Base-by-base conservation (phyloP, 345 rosid genomes). In the Rhodamnia argentea region DNA sequence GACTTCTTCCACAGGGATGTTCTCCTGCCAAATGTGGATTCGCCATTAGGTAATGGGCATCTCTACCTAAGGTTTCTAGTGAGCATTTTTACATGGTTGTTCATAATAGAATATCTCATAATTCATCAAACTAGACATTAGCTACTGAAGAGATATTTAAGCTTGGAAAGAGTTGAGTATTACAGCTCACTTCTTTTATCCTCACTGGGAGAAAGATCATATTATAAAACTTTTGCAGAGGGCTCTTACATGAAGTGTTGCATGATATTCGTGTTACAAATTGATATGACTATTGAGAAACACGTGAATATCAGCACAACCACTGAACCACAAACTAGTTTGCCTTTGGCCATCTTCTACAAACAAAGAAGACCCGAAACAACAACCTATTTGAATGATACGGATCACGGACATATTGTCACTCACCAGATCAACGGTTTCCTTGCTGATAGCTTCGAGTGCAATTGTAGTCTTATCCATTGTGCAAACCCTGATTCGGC, bases 371-470 rank as follows among this genome's bases (percentile, higher is more conserved):
- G 29, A 52, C 37, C 26, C 47, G 27, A 82, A 76, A 42, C 74
- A 27, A n/a, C 13, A 26, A 16, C 50, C 26, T 62, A 62, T 55
- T 8, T 44, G 32, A 82, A 47, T 24, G 24, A 14, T 51, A 12
- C 6, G 11, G 12, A 24, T 12, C 78, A 26, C 13, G 20, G 76
- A 62, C 22, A 70, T 37, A 37, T 32, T 18, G 26, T 16, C 13
- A 56, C 76, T 23, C 87, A 94, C 99, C 90, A 95, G 89, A 89
- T 96, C 98, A 91, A 95, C 89, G 86, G 91, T 93, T 91, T 94
- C 99, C 70, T 92, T 92, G 91, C 85, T 94, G 54, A 96, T 91
- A 85, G 96, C 99, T 90, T 94, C 93, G 81, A 95, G 92, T 59
- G 96, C 90, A 26, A 85, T 85, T 54, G 92, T 85, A 82, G 90